Evolutionary conservation across 257 asterid genomes (phyloP).

Genomic region (Linaria vulgaris): DNA sequence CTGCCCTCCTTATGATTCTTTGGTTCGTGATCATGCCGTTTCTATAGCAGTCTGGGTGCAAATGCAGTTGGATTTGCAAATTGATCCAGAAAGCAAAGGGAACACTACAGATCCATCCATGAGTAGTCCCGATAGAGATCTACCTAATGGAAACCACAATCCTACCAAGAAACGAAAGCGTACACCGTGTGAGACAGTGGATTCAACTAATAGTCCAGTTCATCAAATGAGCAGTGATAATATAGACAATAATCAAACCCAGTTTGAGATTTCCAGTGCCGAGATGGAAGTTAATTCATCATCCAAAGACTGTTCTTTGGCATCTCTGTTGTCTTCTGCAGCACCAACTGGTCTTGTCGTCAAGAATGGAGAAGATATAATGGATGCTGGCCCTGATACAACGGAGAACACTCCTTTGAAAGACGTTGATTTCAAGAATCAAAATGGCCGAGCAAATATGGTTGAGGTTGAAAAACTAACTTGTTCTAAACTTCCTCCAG

Average conservation of each 20-base stretch:
- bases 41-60: slow-evolving; percentile 69
- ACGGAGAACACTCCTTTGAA: slow-evolving; percentile 26
- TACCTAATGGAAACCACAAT: slow-evolving; percentile 16
- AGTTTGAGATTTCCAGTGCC: slow-evolving; percentile 29
- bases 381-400: slow-evolving; percentile 24
- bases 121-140: slow-evolving; percentile 25
- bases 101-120: slow-evolving; percentile 23
- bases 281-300: slow-evolving; percentile 42
- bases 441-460: slow-evolving; percentile 10
- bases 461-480: slow-evolving; percentile 25
- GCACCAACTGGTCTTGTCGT: slow-evolving; percentile 12
- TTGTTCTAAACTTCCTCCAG: slow-evolving; percentile 14
- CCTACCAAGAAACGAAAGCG: slow-evolving; percentile 34
- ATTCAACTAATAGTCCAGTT: slow-evolving; percentile 14
- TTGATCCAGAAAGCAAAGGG: slow-evolving; percentile 35
- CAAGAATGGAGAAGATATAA: slow-evolving; percentile 29
- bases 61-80: slow-evolving; percentile 57
- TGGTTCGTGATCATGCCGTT: slow-evolving; percentile 82
- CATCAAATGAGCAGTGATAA: slow-evolving; percentile 27
- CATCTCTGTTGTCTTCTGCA: slow-evolving; percentile 26
- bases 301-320: slow-evolving; percentile 22
- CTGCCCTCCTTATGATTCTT: slow-evolving; percentile 67
- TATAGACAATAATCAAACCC: slow-evolving; percentile 17
- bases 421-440: slow-evolving; percentile 28
- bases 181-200: slow-evolving; percentile 22